Base-by-base conservation (phyloP, 2,329 filamentous ascomycete genomes). In the Fusarium sp. region DNA sequence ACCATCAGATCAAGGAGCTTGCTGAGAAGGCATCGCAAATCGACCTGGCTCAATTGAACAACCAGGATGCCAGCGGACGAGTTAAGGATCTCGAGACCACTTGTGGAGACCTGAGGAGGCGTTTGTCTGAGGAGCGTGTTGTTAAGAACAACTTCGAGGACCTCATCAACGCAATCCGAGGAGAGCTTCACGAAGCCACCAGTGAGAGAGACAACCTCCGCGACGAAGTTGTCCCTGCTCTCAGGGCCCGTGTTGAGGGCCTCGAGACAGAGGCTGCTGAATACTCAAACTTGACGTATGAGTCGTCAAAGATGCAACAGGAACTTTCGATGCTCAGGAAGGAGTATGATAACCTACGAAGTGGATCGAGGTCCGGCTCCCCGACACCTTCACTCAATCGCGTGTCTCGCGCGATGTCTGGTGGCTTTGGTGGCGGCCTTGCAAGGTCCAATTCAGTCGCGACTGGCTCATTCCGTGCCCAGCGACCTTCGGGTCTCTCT, bases 81-180 rank as follows among this genome's bases (percentile, higher is more conserved):
- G 84, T 96, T 38, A 91, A 88, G 76, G 93, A 97, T 71, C 85
- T 98, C 26, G 94, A 98, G 78, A 84, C 81, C 54, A 89, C 89
- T 0, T 89, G 97, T 68, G 94, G 97, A 71, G 94, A 97, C 75
- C 87, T 95, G 47, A 90, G 92, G 67, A 89, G 94, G 72, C 91
- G 93, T 71, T 84, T 99, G 44, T 85, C 88, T 1, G 94, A 98
- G 76, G 96, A 99, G 81, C 88, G 92, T 57, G 88, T 93, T 77
- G 89, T 92, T 73, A 98, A 97, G 79, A 91, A 93, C 76, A 98
- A 97, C 78, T 97, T 98, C 73, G 94, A 98, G 80, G 94, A 98
- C 77, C 86, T 99, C 43, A 85, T 98, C 44, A 89, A 90, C 8
- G 95, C 93, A 7, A 89, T 98, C 72, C 92, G 92, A 72, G 88